Evolutionary conservation across 192 early-diverging fungal species (phyloP), one percentile per base, ranked within the genome.

Genomic region (Linnemannia exigua): DNA sequence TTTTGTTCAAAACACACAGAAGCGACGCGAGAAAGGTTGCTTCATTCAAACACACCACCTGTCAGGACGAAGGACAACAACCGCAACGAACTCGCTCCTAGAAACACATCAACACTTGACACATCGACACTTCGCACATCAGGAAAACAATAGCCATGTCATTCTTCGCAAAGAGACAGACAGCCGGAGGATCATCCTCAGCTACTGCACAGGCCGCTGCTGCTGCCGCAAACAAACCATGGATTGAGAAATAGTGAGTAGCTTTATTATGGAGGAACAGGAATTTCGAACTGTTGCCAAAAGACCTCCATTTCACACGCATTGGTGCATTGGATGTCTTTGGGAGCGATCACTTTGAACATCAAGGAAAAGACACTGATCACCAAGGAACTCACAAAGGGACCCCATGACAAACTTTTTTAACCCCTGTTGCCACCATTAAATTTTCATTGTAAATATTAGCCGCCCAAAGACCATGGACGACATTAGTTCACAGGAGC

Each of bases 181-280:
- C 72, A 19, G 67, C 82, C 0, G 70, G 52, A 66, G 38, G 68
- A 8, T 79, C 82, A 38, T 79, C 77, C 17, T 52, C 71, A 9
- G 70, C 75, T 14, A 70, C 81, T 4, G 72, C 72, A 33, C 67
- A 66, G 9, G 75, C 75, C 15, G 67, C 82, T 0, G 76, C 82
- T 22, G 82, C 76, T 38, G 77, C 82, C 16, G 82, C 82, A 35
- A 72, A 84, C 41, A 84, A 92, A 52, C 96, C 95, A 67, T 96
- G 97, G 97, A 93, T 98, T 44, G 97, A 98, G 87, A 97, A 98
- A 89, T 98, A 98, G 92, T 93, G 87, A 83, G 88, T 87, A 37
- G 25, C 58, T 28, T 25, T 15, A 12, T 11, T 25, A 54, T 20
- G 1, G 52, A 54, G n/a, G n/a, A n/a, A n/a, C 41, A 16, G 28